These are phyloP conservation scores for Lentinula detonsa DNA, from an alignment of 768 basidiomycete genomes.

Conservation along the genomic window DNA sequence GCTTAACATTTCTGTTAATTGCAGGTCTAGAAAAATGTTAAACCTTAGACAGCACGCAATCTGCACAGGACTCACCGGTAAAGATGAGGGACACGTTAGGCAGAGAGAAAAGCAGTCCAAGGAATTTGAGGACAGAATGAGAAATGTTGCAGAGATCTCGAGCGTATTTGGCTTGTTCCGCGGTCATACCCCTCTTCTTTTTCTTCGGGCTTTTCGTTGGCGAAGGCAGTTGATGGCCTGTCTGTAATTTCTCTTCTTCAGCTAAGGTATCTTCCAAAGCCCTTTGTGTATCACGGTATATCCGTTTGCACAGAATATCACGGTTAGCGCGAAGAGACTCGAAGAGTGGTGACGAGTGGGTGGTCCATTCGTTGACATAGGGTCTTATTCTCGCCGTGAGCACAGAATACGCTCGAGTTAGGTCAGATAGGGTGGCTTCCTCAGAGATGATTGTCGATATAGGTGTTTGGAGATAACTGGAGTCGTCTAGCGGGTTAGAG, in stretches of 20 bases:
- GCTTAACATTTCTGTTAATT: constrained; percentile 55
- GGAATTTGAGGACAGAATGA: constrained; percentile 64
- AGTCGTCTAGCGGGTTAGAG: constrained; percentile 53
- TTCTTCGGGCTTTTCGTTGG: constrained; percentile 64
- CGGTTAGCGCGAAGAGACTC: constrained; percentile 57
- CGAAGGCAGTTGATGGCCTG: constrained; percentile 47
- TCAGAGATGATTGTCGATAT: constrained; percentile 51
- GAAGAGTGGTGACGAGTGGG: constrained; percentile 68
- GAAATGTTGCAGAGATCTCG: constrained; percentile 72
- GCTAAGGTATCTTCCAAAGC: constrained; percentile 56
- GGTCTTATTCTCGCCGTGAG: constrained; percentile 61
- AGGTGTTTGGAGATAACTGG: constrained; percentile 60
- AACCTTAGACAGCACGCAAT: constrained; percentile 1
- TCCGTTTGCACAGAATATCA: constrained; percentile 43
- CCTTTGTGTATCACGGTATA: constrained; percentile 64
- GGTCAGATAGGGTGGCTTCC: constrained; percentile 43
- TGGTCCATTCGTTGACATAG: constrained; percentile 36
- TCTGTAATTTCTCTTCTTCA: constrained; percentile 14
- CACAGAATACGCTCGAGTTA: constrained; percentile 71
- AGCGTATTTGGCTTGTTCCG: constrained; percentile 72
- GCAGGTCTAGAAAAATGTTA: constrained; percentile 36
- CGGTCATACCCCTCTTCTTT: constrained; percentile 67
- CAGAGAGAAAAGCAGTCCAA: constrained; percentile 53
- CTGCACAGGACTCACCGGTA: constrained; percentile 35
- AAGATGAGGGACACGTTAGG: constrained; percentile 59